These are phyloP conservation scores for Rhododendron molle DNA, from an alignment of 148 eudicot genomes.

Conservation along the genomic window DNA sequence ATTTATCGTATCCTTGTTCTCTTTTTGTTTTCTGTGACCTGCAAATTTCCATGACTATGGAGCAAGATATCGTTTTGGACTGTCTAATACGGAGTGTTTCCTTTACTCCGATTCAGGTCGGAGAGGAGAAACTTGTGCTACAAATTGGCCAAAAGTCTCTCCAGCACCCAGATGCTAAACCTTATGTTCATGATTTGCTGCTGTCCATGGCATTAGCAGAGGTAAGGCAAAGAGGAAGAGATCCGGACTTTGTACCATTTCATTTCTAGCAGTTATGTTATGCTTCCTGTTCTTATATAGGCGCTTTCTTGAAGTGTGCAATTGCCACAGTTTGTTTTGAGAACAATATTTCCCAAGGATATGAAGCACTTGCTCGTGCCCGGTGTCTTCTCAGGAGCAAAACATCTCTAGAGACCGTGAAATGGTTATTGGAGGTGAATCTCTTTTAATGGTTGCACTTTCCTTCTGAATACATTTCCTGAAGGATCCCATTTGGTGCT, in stretches of 20 bases:
- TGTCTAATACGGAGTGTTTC: neutral
- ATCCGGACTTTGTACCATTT: constrained; percentile 23
- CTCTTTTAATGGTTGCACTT: neutral
- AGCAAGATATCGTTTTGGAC: neutral
- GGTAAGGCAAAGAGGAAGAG: constrained; percentile 54
- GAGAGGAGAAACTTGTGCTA: constrained; percentile 90
- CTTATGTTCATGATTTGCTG: constrained; percentile 76
- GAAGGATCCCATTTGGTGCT: neutral
- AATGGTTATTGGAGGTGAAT: constrained; percentile 73
- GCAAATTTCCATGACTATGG: neutral
- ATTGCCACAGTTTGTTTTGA: constrained; percentile 83
- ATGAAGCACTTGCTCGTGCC: constrained; percentile 99
- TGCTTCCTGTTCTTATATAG: constrained; percentile 73
- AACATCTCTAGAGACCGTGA: constrained; percentile 63
- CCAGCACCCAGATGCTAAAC: constrained; percentile 64
- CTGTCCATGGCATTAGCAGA: constrained; percentile 97
- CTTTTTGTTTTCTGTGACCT: neutral
- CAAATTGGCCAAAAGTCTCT: constrained; percentile 82
- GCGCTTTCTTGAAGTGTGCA: constrained; percentile 97
- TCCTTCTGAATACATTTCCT: neutral
- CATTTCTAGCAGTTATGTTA: constrained; percentile 43
- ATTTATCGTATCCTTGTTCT: neutral
- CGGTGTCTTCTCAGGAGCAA: constrained; percentile 84
- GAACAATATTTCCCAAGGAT: constrained; percentile 85
- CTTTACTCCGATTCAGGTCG: constrained; percentile 51